Evolutionary conservation across 2,329 filamentous ascomycete genomes (phyloP).

Genomic region (Dothistroma pini): DNA sequence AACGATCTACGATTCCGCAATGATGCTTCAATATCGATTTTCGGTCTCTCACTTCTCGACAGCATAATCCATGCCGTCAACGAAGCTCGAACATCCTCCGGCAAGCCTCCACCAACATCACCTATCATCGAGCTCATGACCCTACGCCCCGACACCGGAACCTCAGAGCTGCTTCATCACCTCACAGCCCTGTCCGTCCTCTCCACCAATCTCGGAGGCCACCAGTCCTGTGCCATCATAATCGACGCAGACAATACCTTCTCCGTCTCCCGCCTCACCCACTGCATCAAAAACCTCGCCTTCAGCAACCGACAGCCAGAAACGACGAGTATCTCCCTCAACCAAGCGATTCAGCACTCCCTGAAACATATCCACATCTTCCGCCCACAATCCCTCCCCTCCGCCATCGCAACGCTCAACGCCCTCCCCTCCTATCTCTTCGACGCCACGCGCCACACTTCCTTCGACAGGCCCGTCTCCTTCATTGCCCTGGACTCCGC

Average conservation of each 20-base stretch:
- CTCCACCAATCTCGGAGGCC: slow-evolving; percentile 46
- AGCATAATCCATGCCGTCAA: slow-evolving; percentile 27
- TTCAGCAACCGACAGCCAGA: slow-evolving; percentile 8
- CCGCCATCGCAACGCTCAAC: slow-evolving; percentile 49
- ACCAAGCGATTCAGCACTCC: slow-evolving; percentile 29
- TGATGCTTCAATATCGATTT: slow-evolving; percentile 21
- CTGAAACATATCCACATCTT: slow-evolving; percentile 59
- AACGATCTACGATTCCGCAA: slow-evolving; percentile 35
- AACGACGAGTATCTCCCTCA: background rate
- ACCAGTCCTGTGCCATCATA: slow-evolving; percentile 50
- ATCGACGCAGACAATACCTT: slow-evolving; percentile 57
- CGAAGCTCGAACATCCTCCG: slow-evolving; percentile 9
- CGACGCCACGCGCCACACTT: slow-evolving; percentile 41
- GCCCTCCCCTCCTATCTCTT: slow-evolving; percentile 51
- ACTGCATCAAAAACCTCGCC: slow-evolving; percentile 31
- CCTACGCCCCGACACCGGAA: slow-evolving; percentile 50
- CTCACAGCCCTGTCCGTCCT: slow-evolving; percentile 52
- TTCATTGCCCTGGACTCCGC: slow-evolving; percentile 54
- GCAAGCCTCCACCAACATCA: slow-evolving; percentile 16
- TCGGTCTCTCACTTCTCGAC: slow-evolving; percentile 50
- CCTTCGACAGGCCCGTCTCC: slow-evolving; percentile 45
- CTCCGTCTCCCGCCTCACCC: slow-evolving; percentile 46
- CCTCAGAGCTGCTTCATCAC: slow-evolving; percentile 58
- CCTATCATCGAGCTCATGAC: slow-evolving; percentile 55
- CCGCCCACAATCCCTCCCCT: slow-evolving; percentile 50